Evolutionary conservation across 306 rosid genomes (phyloP), one percentile per base, ranked within the genome.

Genomic region (Glycine soja): DNA sequence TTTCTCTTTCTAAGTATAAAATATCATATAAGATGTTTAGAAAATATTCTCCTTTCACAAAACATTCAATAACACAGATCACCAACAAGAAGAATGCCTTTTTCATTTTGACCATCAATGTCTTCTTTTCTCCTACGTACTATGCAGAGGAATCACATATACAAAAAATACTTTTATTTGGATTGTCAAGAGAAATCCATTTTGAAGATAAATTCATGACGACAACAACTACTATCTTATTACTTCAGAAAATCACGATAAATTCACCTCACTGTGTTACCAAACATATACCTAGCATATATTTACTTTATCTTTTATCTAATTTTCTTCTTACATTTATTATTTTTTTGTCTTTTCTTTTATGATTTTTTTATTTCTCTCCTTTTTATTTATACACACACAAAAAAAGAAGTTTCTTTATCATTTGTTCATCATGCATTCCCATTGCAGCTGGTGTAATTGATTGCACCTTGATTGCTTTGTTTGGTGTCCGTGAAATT

Each of bases 391-490:
- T 4, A 2, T 1, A 10, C 13, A 58, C 2, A 0, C 0, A 58
- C 19, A 38, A 58, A 19, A 19, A 19, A 11, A 24, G 30, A 24
- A 8, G 65, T 19, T 4, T 0, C 36, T 19, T 58, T 9, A 58
- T 58, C 7, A 12, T 32, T 32, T 12, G 16, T 32, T 30, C 67
- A 61, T 64, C 16, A 32, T 38, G 47, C 38, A 43, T 54, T 36
- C 9, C 43, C 4, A 4, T 10, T 10, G 52, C 47, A 16, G n/a
- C n/a, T n/a, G 38, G 16, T 54, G 65, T 53, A 72, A 73, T 73
- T 57, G 68, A 56, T 74, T 40, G 56, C 43, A 58, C 15, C 9
- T 61, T 59, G 34, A 46, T 59, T 59, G 58, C 80, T 46, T 46
- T 4, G 16, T 61, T 76, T 30, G 32, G 61, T 75, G 45, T 8